Conservation (phyloP, 2,329 filamentous ascomycete genomes). For the Phoma herbarum region DNA sequence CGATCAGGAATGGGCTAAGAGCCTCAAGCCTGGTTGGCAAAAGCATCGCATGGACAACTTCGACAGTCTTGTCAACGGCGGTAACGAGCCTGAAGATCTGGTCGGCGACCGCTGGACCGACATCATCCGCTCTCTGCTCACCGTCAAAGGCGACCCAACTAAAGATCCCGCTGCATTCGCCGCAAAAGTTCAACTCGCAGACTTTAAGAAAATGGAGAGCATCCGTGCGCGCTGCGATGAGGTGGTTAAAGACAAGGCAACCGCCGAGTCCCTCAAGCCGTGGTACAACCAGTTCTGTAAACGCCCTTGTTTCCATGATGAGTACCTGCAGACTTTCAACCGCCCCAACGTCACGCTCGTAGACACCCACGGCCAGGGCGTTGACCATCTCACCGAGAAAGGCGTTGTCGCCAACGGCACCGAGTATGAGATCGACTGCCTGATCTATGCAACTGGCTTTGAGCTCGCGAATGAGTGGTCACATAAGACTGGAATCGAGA, state of each 20-base stretch:
- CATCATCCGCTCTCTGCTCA: slow-evolving; percentile 31
- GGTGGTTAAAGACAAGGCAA: slow-evolving; percentile 62
- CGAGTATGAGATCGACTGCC: slow-evolving; percentile 59
- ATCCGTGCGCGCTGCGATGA: slow-evolving; percentile 60
- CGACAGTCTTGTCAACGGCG: slow-evolving; percentile 49
- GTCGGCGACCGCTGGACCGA: slow-evolving; percentile 62
- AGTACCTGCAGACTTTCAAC: slow-evolving; percentile 69
- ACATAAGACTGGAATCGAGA: slow-evolving; percentile 47
- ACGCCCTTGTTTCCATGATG: slow-evolving; percentile 68
- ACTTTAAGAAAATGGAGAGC: slow-evolving; percentile 54
- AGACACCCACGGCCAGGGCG: slow-evolving; percentile 65
- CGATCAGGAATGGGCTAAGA: slow-evolving; percentile 24
- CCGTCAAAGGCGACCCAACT: slow-evolving; percentile 16
- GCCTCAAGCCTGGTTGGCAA: slow-evolving; percentile 59
- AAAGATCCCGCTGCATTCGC: slow-evolving; percentile 26
- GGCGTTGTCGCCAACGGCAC: slow-evolving; percentile 60
- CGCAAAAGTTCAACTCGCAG: slow-evolving; percentile 31
- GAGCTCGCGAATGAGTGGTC: slow-evolving; percentile 44
- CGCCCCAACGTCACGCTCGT: slow-evolving; percentile 65
- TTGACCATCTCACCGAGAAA: slow-evolving; percentile 50
- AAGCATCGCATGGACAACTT: slow-evolving; percentile 58
- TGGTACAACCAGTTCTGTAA: slow-evolving; percentile 72
- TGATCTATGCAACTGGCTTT: slow-evolving; percentile 61
- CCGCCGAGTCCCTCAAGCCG: slow-evolving; percentile 63
- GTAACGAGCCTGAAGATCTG: slow-evolving; percentile 48